phyloP scores from a whole-genome alignment of 2,329 filamentous ascomycete genomes.

The Talaromyces amestolkiae region DNA sequence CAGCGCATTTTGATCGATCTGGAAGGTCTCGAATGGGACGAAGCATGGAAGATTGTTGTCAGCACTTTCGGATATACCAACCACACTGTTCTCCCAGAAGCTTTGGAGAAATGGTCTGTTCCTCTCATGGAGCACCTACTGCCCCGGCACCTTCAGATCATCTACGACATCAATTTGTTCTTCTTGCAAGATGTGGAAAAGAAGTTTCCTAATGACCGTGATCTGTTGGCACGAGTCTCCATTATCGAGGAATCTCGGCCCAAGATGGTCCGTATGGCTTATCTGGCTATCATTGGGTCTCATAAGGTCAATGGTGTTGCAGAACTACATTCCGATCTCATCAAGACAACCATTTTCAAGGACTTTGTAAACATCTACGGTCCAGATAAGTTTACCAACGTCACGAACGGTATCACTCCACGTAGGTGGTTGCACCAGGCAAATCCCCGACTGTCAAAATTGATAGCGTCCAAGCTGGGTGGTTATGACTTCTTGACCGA shows the following conservation, averaged over 20 bases:
- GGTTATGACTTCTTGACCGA: constrained; percentile 85
- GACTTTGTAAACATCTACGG: constrained; percentile 96
- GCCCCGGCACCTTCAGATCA: constrained; percentile 91
- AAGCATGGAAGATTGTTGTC: constrained; percentile 79
- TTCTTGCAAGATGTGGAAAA: constrained; percentile 92
- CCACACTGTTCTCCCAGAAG: constrained; percentile 95
- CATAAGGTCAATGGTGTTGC: constrained; percentile 99
- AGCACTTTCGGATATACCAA: constrained; percentile 93
- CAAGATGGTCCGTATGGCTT: constrained; percentile 98
- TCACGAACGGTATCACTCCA: constrained; percentile 97
- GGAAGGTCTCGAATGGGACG: constrained; percentile 90
- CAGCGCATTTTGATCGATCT: constrained; percentile 87
- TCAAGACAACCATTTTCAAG: constrained; percentile 99
- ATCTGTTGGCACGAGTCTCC: constrained; percentile 81
- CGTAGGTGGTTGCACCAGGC: constrained; percentile 96
- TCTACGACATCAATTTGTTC: constrained; percentile 94
- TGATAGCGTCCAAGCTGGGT: constrained; percentile 87
- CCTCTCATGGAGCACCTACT: constrained; percentile 87
- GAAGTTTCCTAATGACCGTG: constrained; percentile 82
- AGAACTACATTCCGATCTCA: constrained; percentile 93
- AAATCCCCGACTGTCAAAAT: constrained; percentile 84
- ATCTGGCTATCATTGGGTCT: constrained; percentile 88
- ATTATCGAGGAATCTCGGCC: constrained; percentile 96
- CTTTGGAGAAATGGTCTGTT: constrained; percentile 97
- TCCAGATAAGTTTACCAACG: constrained; percentile 96